A percentile compares a stretch with the other conserved stretches of the same genome.
Conservation (phyloP, 129 eudicot species). For the Saussurea involucrata region DNA sequence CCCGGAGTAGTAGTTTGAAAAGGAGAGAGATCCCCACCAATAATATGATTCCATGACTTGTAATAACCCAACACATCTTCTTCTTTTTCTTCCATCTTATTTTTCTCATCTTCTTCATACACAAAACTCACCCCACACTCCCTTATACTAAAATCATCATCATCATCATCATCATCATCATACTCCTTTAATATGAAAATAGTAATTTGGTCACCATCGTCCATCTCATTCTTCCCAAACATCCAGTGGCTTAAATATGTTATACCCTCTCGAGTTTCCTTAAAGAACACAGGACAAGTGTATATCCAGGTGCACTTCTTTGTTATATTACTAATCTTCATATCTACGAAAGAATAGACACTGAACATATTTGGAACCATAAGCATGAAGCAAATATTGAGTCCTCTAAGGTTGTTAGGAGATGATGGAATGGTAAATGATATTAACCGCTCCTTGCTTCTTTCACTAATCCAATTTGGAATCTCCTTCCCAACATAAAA, state of each 20-base stretch:
- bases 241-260: background rate
- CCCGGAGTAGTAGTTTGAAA: background rate
- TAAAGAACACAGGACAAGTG: background rate
- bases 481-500: background rate
- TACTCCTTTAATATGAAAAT: background rate
- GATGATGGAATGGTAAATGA: background rate
- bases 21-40: background rate
- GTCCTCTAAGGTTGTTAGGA: background rate
- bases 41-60: background rate
- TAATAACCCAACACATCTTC: background rate
- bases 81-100: background rate
- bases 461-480: background rate
- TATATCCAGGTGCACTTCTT: background rate
- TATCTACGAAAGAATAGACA: too few relatives aligned
- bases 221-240: background rate
- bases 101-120: background rate
- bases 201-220: background rate
- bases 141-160: background rate
- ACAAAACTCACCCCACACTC: background rate
- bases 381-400: background rate
- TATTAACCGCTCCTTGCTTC: background rate
- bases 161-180: background rate
- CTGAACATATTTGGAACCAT: too few relatives aligned
- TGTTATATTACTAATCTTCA: background rate
- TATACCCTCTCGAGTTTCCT: background rate